Conservation (phyloP, 106 monocot genomes). For the Platanthera zijinensis region DNA sequence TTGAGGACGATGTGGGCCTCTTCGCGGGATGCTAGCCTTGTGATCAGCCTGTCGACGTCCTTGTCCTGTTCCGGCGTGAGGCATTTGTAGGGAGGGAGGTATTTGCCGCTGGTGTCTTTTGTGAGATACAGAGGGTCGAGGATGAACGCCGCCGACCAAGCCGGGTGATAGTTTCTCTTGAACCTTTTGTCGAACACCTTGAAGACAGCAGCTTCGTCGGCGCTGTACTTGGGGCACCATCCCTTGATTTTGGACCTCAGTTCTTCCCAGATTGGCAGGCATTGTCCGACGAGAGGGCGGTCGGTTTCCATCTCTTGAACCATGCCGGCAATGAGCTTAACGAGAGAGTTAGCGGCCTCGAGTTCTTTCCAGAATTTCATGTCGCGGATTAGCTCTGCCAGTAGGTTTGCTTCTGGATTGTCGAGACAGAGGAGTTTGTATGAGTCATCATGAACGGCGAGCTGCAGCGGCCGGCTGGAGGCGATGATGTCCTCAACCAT, state of each 20-base stretch:
- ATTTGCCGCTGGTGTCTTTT: conserved; percentile 44
- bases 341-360: conserved; percentile 36
- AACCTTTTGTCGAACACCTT: conserved; percentile 37
- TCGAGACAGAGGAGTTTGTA: conserved; percentile 31
- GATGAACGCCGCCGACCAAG: conserved; percentile 57
- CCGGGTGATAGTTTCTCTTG: conserved; percentile 57
- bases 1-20: conserved; percentile 39
- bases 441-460: conserved; percentile 21
- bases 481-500: conserved; percentile 50
- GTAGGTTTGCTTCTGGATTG: conserved; percentile 16
- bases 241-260: conserved; percentile 37
- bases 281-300: conserved; percentile 46
- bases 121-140: conserved; percentile 41
- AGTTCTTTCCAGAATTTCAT: conserved; percentile 38
- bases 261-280: conserved; percentile 54
- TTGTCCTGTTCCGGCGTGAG: conserved; percentile 47
- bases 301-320: conserved; percentile 37
- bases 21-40: conserved; percentile 14
- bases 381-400: conserved; percentile 27
- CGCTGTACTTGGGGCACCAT: conserved; percentile 29
- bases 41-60: conserved; percentile 49
- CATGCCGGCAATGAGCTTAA: conserved; percentile 31
- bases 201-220: conserved; percentile 12
- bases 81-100: conserved; percentile 49
- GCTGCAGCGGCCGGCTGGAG: conserved; percentile 21